Evolutionary conservation across 805 yeast genomes (phyloP).

Genomic region (Wickerhamomyces kurtzmanii): DNA sequence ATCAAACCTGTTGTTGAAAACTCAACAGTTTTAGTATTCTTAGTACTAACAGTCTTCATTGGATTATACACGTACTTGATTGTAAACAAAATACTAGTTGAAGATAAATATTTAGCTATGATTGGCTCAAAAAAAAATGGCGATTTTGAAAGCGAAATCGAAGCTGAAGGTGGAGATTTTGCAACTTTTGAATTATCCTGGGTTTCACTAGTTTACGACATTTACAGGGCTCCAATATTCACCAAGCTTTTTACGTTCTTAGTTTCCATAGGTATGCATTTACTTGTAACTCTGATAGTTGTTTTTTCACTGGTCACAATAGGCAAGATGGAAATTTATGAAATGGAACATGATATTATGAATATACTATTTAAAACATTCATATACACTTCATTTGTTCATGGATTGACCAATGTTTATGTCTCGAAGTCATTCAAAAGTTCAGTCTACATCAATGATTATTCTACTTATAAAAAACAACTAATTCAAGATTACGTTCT

Average conservation of each 20-base stretch:
- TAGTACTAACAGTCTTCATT: constrained; percentile 8
- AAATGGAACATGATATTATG: constrained; percentile 6
- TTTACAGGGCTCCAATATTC: constrained; percentile 11
- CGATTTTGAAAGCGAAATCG: constrained; percentile 1
- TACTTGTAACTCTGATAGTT: constrained; percentile 4
- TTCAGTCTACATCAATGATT: too few species aligned
- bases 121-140: constrained; percentile 1
- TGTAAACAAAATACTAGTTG: constrained; percentile 5
- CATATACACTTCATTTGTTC: constrained; percentile 9
- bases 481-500: constrained; percentile 2
- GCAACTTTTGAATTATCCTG: constrained; percentile 14
- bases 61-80: constrained; percentile 10
- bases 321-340: constrained; percentile 8
- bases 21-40: constrained; percentile 10
- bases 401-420: constrained; percentile 9
- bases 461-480: constrained; percentile 3
- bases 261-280: constrained; percentile 13
- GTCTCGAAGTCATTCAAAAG: constrained; percentile 11
- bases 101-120: constrained; percentile 10
- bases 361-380: constrained; percentile 2
- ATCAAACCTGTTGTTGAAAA: constrained; percentile 13
- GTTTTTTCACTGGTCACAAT: constrained; percentile 3
- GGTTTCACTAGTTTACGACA: constrained; percentile 15
- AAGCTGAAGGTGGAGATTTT: constrained; percentile 2
- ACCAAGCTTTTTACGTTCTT: constrained; percentile 6